Conservation (phyloP, 306 rosid genomes). For the Dalbergia cultrata region DNA sequence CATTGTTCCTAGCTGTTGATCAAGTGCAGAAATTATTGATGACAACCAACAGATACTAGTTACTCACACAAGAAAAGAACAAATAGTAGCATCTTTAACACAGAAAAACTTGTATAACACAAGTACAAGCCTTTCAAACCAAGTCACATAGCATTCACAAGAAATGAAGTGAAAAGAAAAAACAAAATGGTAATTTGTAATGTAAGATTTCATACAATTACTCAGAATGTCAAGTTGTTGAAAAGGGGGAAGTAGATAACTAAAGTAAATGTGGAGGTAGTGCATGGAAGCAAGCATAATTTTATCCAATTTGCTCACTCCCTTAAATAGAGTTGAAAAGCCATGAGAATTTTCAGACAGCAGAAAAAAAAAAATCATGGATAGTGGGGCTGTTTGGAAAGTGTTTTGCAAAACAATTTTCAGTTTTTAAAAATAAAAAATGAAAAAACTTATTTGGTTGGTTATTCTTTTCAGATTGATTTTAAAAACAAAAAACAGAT, state of each 20-base stretch:
- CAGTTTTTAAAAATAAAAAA: too few relatives aligned
- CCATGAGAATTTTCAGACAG: background rate
- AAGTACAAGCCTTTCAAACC: conserved; percentile 30
- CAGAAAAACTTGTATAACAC: background rate
- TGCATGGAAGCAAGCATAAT: background rate
- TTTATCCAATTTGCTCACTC: conserved; percentile 1
- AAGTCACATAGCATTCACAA: conserved; percentile 11
- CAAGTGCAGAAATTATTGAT: conserved; percentile 22
- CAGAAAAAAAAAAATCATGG: conserved; percentile 8
- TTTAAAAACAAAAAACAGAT: too few relatives aligned
- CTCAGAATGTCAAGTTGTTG: background rate
- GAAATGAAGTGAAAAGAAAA: conserved; percentile 10
- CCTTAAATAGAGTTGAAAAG: background rate
- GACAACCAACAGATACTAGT: conserved; percentile 1
- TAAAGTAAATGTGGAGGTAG: conserved; percentile 16
- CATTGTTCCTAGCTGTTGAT: background rate
- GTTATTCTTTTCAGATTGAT: too few relatives aligned
- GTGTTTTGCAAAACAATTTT: too few relatives aligned
- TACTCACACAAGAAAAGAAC: background rate
- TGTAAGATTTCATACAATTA: conserved; percentile 10
- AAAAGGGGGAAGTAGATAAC: conserved; percentile 8
- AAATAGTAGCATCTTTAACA: conserved; percentile 8
- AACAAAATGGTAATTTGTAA: conserved; percentile 15
- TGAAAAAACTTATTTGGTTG: too few relatives aligned
- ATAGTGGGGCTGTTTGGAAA: too few relatives aligned